Base-by-base conservation (phyloP, 2,329 filamentous ascomycete species). In the Triangularia setosa region DNA sequence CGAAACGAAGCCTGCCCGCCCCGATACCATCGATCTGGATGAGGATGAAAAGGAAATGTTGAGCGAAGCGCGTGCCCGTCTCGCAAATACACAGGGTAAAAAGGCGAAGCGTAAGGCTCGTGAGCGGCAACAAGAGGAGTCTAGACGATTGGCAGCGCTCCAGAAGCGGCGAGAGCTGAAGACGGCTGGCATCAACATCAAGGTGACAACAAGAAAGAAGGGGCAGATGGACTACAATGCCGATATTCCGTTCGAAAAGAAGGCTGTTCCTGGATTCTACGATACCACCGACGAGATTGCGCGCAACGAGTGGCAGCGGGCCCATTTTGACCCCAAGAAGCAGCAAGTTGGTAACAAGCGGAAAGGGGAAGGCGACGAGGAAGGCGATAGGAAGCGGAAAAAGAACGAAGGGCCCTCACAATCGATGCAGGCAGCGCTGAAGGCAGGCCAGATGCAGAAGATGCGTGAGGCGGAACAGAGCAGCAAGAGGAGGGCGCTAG, bases 11-110 rank as follows among this genome's bases (percentile, higher is more conserved):
- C 95, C 95, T 62, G 95, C 95, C 35, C 86, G 93, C 65, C 95
- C 95, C 44, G 95, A 99, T 77, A 97, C 95, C 5, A 95, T 99
- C 75, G 95, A 99, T 78, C 87, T 99, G 72, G 95, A 99, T 75
- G 95, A 99, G 76, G 95, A 99, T 75, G 95, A 99, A 78, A 98
- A 99, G 81, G 95, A 99, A 79, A 99, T 99, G 95, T 79, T 99
- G 73, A 97, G 93, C 75, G 95, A 99, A 80, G 95, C 95, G 70
- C 91, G 95, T 75, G 95, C 95, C 63, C 92, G 95, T 79, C 81
- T 99, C 69, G 95, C 95, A 68, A 99, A 99, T 73, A 98, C 95
- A 11, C 95, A 98, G 78, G 95, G 95, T 75, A 99, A 99, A 80
- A 99, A 99, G 81, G 95, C 95, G 6, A 99, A 99, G 83, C 84